These are phyloP conservation scores for Aspergillus brunneoviolaceus DNA, from an alignment of 2,329 filamentous ascomycete genomes.

Conservation along the genomic window DNA sequence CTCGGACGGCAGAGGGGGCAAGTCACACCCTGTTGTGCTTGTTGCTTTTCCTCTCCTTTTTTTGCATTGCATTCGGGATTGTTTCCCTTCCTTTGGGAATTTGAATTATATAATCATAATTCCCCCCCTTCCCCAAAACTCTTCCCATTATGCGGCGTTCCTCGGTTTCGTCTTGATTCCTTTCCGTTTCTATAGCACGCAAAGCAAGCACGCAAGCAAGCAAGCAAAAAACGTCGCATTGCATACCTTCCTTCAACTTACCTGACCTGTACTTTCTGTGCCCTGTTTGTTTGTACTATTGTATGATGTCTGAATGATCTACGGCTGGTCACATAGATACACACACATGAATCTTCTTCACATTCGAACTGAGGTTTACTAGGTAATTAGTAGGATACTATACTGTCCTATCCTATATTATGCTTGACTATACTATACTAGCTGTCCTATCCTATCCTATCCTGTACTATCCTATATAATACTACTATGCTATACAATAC, in stretches of 20 bases:
- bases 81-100: background rate
- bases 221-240: background rate
- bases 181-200: background rate
- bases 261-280: background rate
- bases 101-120: slow-evolving; percentile 1
- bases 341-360: background rate
- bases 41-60: no score
- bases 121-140: background rate
- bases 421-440: no score
- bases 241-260: background rate
- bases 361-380: no score
- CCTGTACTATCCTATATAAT: no score
- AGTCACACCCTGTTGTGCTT: no score
- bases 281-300: background rate
- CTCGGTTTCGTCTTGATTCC: background rate
- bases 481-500: no score
- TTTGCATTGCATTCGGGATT: no score
- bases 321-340: background rate
- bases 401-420: no score
- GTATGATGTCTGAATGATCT: background rate
- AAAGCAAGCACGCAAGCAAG: background rate
- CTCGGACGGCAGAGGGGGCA: no score
- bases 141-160: background rate
- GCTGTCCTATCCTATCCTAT: no score
- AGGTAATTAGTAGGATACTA: no score